Evolutionary conservation across 805 yeast genomes (phyloP).

Genomic region (Myxozyma nipponensis): DNA sequence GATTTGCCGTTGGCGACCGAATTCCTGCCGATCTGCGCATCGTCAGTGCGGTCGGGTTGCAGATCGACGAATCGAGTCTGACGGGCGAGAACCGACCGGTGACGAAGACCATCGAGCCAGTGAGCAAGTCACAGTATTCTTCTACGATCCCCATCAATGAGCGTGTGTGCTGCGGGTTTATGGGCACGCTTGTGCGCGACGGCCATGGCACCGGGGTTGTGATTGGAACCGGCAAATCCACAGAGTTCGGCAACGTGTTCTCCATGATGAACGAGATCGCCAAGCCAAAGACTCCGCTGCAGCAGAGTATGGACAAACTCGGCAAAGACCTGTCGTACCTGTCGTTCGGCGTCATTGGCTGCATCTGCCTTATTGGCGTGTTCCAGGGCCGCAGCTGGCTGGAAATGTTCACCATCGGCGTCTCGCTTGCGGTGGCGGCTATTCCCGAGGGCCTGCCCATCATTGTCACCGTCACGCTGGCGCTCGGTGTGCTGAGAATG

Average conservation of each 20-base stretch:
- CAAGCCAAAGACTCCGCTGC: slow-evolving; percentile 97
- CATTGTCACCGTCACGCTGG: slow-evolving; percentile 94
- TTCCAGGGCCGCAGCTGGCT: slow-evolving; percentile 92
- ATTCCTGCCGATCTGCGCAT: slow-evolving; percentile 94
- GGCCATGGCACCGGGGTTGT: slow-evolving; percentile 95
- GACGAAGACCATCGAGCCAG: slow-evolving; percentile 52
- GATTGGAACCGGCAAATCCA: slow-evolving; percentile 79
- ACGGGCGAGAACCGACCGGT: slow-evolving; percentile 96
- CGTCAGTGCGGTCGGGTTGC: slow-evolving; percentile 68
- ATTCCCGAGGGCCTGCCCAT: slow-evolving; percentile 98
- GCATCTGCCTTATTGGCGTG: slow-evolving; percentile 87
- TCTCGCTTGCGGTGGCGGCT: slow-evolving; percentile 97
- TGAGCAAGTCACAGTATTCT: slow-evolving; percentile 33
- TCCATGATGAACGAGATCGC: slow-evolving; percentile 93
- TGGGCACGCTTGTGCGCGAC: slow-evolving; percentile 96
- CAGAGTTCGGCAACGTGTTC: slow-evolving; percentile 93
- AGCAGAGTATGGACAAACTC: slow-evolving; percentile 88
- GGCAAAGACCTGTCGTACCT: slow-evolving; percentile 86
- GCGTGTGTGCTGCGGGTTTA: slow-evolving; percentile 77
- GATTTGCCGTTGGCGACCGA: slow-evolving; percentile 87
- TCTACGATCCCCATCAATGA: slow-evolving; percentile 48
- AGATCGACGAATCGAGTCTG: slow-evolving; percentile 87
- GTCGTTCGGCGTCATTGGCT: slow-evolving; percentile 82
- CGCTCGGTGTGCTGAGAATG: slow-evolving; percentile 94
- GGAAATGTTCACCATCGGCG: slow-evolving; percentile 97